phyloP scores from a whole-genome alignment of 2,329 filamentous ascomycete species.

The Stemphylium lycopersici region DNA sequence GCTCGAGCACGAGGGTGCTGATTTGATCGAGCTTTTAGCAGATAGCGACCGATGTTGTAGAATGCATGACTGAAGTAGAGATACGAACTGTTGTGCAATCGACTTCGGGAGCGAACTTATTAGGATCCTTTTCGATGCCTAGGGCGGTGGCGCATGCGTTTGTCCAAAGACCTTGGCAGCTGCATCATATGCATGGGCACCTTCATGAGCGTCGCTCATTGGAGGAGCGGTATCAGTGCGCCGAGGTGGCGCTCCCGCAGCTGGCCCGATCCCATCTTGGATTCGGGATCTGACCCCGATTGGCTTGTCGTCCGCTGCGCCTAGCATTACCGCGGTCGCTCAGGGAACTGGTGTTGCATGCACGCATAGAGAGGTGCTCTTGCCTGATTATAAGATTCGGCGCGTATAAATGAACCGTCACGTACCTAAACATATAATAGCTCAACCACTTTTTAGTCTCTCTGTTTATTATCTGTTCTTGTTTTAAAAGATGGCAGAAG shows the following conservation, averaged over 20 bases:
- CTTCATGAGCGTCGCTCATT: not conserved
- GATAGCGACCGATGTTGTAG: not conserved
- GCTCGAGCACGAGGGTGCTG: not conserved
- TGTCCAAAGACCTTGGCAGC: not conserved
- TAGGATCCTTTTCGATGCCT: not conserved
- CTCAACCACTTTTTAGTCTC: not conserved
- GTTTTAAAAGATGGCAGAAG: not conserved
- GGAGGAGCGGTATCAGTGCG: not conserved
- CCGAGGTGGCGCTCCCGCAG: too few species aligned
- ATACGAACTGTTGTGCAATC: not conserved
- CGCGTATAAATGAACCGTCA: not conserved
- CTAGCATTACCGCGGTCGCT: not conserved
- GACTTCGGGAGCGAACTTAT: not conserved
- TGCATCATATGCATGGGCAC: not conserved
- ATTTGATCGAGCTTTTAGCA: not conserved
- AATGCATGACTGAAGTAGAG: too few species aligned
- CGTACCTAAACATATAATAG: not conserved
- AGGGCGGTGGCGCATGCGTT: not conserved
- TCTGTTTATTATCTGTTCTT: not conserved
- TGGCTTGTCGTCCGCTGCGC: not conserved
- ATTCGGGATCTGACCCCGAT: not conserved
- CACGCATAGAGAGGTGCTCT: not conserved
- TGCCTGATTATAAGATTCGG: not conserved
- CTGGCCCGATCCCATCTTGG: not conserved
- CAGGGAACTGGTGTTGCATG: not conserved